Base-by-base conservation (phyloP, 495 filamentous ascomycete species). In the Talaromyces wortmannii region DNA sequence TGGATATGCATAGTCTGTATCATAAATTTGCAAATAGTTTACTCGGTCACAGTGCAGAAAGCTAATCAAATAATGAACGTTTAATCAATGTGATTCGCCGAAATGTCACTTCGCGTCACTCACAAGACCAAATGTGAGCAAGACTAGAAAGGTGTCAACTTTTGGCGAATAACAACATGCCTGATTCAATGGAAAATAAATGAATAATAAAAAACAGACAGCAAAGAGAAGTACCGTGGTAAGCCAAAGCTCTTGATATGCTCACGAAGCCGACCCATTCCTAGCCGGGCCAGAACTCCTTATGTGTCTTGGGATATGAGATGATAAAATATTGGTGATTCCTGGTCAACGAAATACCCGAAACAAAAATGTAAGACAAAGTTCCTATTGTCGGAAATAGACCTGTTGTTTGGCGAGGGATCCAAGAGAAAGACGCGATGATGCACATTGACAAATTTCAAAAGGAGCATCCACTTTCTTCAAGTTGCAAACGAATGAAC, bases 231-330 rank as follows among this genome's bases (percentile, higher is more conserved):
- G 45, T 53, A n/a, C 52, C 51, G 45, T 17, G 43, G 52, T 53
- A 53, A 53, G 45, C 52, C 52, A 53, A 53, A 53, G 52, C 52
- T 7, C 43, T 53, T 42, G 52, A 53, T 46, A 53, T 53, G 52
- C 52, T 32, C 50, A 31, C 50, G 40, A 52, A 44, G 32, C 44
- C 29, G 50, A 52, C 36, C 17, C 3, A 32, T 16, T 52, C 50
- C 50, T 52, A 18, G 33, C 17, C 31, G 50, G 52, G 44, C 52
- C 13, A 11, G 23, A 53, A 53, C 52, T 40, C 36, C 13, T 45
- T 53, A 53, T 52, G 50, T 52, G 44, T 52, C 40, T 42, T 44
- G 16, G 50, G 50, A 52, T 52, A 52, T 52, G 50, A 43, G 50
- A 32, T 52, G 32, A 52, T n/a, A 44, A 52, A 40, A 52, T 23